A percentile compares a stretch with the other conserved stretches of the same genome.
phyloP scores from a whole-genome alignment of 495 filamentous ascomycete species.

The Lophiotrema nucula region DNA sequence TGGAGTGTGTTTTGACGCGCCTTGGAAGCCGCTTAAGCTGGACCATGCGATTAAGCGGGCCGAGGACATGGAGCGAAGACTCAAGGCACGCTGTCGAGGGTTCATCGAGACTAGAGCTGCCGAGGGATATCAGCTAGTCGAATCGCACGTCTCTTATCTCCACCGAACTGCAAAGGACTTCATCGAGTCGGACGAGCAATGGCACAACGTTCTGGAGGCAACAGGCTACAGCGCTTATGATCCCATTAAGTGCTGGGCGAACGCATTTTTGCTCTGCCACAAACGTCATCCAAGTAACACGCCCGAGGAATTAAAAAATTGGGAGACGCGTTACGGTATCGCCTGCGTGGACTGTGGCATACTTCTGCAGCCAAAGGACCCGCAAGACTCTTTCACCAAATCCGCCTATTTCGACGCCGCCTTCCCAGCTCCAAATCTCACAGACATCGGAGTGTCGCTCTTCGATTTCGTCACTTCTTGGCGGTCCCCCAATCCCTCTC shows the following conservation, averaged over 20 bases:
- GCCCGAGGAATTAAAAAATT: no score
- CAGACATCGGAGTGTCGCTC: no score
- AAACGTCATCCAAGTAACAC: background rate
- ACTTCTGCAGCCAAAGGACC: no score
- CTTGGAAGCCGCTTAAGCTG: background rate
- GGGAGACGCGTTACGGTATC: no score
- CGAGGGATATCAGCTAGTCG: background rate
- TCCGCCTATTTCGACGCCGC: no score
- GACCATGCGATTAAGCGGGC: background rate
- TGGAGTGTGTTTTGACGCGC: background rate
- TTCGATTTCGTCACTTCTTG: no score
- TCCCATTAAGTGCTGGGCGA: background rate
- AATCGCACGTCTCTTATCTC: background rate
- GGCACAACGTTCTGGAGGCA: background rate
- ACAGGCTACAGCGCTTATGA: background rate
- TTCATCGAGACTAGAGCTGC: background rate
- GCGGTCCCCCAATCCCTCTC: no score
- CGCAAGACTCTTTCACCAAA: no score
- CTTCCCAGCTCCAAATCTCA: no score
- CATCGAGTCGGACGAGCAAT: background rate
- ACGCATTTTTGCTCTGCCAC: background rate
- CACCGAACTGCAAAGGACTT: background rate
- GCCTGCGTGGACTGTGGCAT: no score
- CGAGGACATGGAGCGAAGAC: background rate
- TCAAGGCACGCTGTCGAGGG: background rate